Evolutionary conservation across 805 yeast genomes (phyloP).

Genomic region (Metschnikowia baotianmanensis): DNA sequence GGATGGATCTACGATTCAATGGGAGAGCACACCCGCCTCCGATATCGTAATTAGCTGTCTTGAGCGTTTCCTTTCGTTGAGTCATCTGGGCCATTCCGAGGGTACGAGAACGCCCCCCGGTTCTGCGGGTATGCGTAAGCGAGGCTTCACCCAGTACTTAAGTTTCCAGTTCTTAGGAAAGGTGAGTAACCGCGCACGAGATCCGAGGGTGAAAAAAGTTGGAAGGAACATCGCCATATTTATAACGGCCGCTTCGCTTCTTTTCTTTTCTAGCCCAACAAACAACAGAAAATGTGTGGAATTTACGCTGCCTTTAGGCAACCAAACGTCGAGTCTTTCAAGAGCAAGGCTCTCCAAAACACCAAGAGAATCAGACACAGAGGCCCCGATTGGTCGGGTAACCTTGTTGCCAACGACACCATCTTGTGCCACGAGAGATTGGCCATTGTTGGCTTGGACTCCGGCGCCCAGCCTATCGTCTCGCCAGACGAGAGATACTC

Average conservation of each 20-base stretch:
- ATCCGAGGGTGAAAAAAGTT: constrained; percentile 12
- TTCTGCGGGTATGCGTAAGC: neutral
- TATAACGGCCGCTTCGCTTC: neutral
- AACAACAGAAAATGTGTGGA: constrained; percentile 77
- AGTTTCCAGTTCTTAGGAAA: neutral
- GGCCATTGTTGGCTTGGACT: constrained; percentile 94
- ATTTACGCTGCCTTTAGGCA: constrained; percentile 90
- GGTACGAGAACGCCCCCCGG: neutral
- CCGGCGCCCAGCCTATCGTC: constrained; percentile 97
- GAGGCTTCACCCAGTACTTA: neutral
- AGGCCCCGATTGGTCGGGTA: constrained; percentile 99
- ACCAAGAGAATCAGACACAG: constrained; percentile 95
- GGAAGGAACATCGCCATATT: neutral
- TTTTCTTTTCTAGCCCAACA: neutral
- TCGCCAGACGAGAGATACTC: constrained; percentile 70
- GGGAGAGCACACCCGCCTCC: no score
- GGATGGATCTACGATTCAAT: no score
- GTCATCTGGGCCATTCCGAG: constrained; percentile 8
- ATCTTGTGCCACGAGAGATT: constrained; percentile 93
- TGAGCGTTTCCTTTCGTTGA: neutral
- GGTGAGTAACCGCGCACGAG: constrained; percentile 9
- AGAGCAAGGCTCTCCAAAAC: constrained; percentile 83
- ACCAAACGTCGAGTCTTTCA: constrained; percentile 75
- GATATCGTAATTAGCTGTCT: no score
- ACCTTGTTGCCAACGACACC: constrained; percentile 79